Evolutionary conservation across 225 moss, liverwort and hornwort genomes (phyloP), one percentile per base, ranked within the genome.

Genomic region (Neckera pumila): DNA sequence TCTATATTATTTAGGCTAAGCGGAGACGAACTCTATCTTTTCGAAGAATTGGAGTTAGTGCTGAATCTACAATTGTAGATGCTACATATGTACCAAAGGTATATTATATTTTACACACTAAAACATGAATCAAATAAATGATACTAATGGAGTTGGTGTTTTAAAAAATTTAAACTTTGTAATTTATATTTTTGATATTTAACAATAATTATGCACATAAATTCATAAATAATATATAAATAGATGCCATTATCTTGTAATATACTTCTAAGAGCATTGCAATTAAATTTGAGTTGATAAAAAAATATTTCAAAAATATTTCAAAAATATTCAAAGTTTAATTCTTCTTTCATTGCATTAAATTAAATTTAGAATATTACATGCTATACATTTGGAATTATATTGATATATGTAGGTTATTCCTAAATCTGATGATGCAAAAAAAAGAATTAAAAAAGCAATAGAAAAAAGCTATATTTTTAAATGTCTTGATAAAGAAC

Each of bases 401-500:
- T 23, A 18, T 61, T 81, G 38, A 51, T 61, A 22, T 22, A 8
- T 38, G 0, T 14, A 98, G 98, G 89, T 98, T 18, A 86, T 98
- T 54, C 91, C 92, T 4, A 98, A 98, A 86, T 94, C 91, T 31
- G 47, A 94, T 31, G 95, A 94, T 54, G 95, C 95, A 66, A 95
- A 89, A 65, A 90, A 61, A 51, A 90, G 95, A 43, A 97, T 98
- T 8, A 85, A 79, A 7, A 90, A 64, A 42, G 92, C 94, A 30
- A 94, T 98, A 40, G 86, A 92, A 15, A 96, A 94, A 60, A 97
- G 89, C 30, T 97, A 96, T 33, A 88, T 98, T 40, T 94, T 97
- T 51, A 96, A 94, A 89, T 94, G 94, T 85, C 92, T 97, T 75
- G 97, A 98, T 57, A 89, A 93, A 86, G 95, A 97, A 65, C 96